Conservation (phyloP, 176 grass and related monocot genomes). For the Musa beccarii region DNA sequence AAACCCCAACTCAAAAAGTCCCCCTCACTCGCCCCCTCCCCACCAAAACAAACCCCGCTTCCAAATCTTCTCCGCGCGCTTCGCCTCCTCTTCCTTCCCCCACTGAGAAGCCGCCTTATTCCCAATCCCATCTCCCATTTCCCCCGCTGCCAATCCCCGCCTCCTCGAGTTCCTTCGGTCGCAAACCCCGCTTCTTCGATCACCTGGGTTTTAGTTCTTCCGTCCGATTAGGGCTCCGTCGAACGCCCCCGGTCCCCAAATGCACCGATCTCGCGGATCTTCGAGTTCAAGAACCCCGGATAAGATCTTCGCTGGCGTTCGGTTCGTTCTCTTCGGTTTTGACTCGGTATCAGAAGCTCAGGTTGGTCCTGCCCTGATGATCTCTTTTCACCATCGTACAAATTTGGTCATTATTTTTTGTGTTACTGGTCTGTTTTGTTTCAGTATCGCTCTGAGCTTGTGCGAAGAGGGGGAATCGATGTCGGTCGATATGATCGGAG, state of each 20-base stretch:
- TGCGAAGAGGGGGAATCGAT: slow-evolving; percentile 54
- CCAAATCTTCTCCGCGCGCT: neutral
- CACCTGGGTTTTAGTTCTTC: neutral
- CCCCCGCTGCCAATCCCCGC: neutral
- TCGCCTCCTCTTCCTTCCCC: slow-evolving; percentile 24
- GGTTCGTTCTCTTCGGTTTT: slow-evolving; percentile 71
- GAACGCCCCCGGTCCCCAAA: neutral
- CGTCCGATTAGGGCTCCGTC: neutral
- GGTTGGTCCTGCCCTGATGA: slow-evolving; percentile 25
- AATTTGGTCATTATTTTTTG: neutral
- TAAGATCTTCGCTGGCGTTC: slow-evolving; percentile 55
- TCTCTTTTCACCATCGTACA: neutral
- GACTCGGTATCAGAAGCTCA: slow-evolving; percentile 47
- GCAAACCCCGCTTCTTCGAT: slow-evolving; percentile 1
- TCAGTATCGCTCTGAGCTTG: slow-evolving; percentile 70
- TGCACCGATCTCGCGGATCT: slow-evolving; percentile 31
- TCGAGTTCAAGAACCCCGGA: slow-evolving; percentile 21
- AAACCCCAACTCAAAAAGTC: slow-evolving; percentile 43
- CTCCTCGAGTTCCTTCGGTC: neutral
- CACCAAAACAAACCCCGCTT: neutral
- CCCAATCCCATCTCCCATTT: neutral
- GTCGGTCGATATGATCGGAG: slow-evolving; percentile 28
- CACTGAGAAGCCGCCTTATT: neutral
- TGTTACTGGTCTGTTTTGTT: neutral
- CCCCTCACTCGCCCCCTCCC: neutral